These are phyloP conservation scores for Yamadazyma sp. DNA, from an alignment of 805 yeast species.

Conservation along the genomic window DNA sequence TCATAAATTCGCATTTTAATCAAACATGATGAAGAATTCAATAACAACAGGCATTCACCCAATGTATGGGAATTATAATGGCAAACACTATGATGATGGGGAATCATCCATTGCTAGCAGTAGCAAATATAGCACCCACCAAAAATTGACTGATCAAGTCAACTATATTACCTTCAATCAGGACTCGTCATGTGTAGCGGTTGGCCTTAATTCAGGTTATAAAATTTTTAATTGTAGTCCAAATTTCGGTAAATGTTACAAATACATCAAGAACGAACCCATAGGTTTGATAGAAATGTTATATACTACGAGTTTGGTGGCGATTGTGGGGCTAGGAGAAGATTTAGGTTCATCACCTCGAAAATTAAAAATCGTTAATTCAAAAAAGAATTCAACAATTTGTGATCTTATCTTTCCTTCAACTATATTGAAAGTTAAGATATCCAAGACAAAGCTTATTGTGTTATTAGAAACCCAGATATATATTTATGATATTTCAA, in stretches of 20 bases:
- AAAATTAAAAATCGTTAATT: slow-evolving; percentile 76
- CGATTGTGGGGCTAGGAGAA: slow-evolving; percentile 76
- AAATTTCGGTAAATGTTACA: slow-evolving; percentile 28
- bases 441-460: slow-evolving; percentile 31
- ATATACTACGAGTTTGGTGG: slow-evolving; percentile 82
- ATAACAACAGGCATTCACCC: slow-evolving; percentile 13
- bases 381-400: slow-evolving; percentile 56
- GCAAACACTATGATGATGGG: slow-evolving; percentile 13
- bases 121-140: slow-evolving; percentile 8
- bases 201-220: slow-evolving; percentile 64
- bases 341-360: slow-evolving; percentile 74
- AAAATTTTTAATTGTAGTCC: slow-evolving; percentile 77
- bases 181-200: slow-evolving; percentile 78
- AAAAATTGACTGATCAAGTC: slow-evolving; percentile 22
- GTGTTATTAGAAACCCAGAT: slow-evolving; percentile 43
- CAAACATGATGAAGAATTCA: slow-evolving; percentile 15
- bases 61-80: slow-evolving; percentile 8
- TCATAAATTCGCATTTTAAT: slow-evolving; percentile 1
- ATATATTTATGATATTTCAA: slow-evolving; percentile 39
- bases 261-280: slow-evolving; percentile 43
- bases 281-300: slow-evolving; percentile 83
- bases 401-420: slow-evolving; percentile 44
- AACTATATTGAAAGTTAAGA: slow-evolving; percentile 36
- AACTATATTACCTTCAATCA: slow-evolving; percentile 70
- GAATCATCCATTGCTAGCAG: slow-evolving; percentile 15